Conservation (phyloP, 805 yeast genomes). For the Wilhelminamyces savonicus region DNA sequence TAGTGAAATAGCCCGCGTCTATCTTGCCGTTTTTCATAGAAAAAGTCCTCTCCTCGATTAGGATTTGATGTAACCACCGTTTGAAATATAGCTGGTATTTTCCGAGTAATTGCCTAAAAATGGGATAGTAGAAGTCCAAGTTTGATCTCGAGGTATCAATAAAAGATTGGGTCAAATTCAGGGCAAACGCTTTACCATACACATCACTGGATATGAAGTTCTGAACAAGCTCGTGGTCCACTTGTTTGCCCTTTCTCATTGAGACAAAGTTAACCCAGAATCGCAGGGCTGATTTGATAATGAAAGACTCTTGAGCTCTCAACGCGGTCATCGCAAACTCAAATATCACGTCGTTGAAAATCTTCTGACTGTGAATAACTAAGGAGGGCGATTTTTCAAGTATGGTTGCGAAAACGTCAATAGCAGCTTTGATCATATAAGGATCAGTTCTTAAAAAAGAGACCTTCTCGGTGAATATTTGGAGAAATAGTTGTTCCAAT, state of each 20-base stretch:
- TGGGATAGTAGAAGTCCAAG: slow-evolving; percentile 49
- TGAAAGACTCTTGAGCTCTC: slow-evolving; percentile 46
- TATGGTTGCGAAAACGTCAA: slow-evolving; percentile 46
- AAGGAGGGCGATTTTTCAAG: slow-evolving; percentile 45
- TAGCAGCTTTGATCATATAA: slow-evolving; percentile 47
- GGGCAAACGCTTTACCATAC: slow-evolving; percentile 19
- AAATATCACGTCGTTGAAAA: slow-evolving; percentile 16
- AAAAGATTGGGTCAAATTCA: slow-evolving; percentile 26
- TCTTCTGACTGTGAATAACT: slow-evolving; percentile 24
- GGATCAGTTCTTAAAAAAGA: slow-evolving; percentile 44
- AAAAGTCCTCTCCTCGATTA: not conserved
- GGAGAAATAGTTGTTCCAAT: slow-evolving; percentile 30
- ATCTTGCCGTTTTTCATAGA: slow-evolving; percentile 6
- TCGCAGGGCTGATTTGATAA: slow-evolving; percentile 43
- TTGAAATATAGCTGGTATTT: slow-evolving; percentile 45
- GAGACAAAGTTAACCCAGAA: slow-evolving; percentile 51
- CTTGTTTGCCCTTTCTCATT: slow-evolving; percentile 39
- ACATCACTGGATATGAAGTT: slow-evolving; percentile 11
- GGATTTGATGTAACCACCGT: slow-evolving; percentile 3
- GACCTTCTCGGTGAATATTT: slow-evolving; percentile 31
- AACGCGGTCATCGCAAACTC: slow-evolving; percentile 33
- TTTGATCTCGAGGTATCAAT: slow-evolving; percentile 50
- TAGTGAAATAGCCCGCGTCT: slow-evolving; percentile 31
- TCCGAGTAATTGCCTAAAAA: slow-evolving; percentile 40
- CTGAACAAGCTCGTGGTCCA: slow-evolving; percentile 30